Base-by-base conservation (phyloP, 1,139 yeast genomes). In the Wickerhamomyces sp. region DNA sequence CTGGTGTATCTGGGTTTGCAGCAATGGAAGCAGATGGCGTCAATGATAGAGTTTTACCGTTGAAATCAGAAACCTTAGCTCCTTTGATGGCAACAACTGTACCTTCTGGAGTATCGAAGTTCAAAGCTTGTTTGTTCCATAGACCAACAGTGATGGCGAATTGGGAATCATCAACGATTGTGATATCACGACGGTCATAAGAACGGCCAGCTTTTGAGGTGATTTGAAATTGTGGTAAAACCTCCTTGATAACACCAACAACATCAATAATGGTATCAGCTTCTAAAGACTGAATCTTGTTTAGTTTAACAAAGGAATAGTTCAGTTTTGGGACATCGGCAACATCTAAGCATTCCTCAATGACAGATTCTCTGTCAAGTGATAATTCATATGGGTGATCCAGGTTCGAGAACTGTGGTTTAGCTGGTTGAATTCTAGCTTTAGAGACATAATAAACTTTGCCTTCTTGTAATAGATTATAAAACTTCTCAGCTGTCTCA, bases 161-260 rank as follows among this genome's bases (percentile, higher is more conserved):
- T 31, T 83, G 83, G 8, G 95, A 69, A 47, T 85, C 86, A 58
- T 93, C 99, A 19, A 88, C 97, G 45, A 93, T 66, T 5, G 75
- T 69, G 30, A 93, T 68, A 53, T 89, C 95, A 59, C 98, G 83
- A 64, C 95, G 85, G 54, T 87, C 91, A 55, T 81, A 89, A 3
- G 91, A 86, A 54, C 86, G 84, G 35, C 96, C 96, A 8, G 93
- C 78, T 59, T 83, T 87, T n/a, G 98, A 86, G n/a, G 87, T 79
- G 52, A 91, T 77, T 59, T 85, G 88, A 49, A 74, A 77, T 28
- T 75, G 72, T 23, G 86, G 91, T 40, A 75, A 76, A 27, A 89
- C 85, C 15, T 76, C 78, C 58, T 83, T 82, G 46, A 89, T 66
- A 16, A 88, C 83, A 39, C 96, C 98, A 44, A 91, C 72, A 14